Conservation (phyloP, 2,329 filamentous ascomycete genomes). For the Ophiocordyceps robertsii region DNA sequence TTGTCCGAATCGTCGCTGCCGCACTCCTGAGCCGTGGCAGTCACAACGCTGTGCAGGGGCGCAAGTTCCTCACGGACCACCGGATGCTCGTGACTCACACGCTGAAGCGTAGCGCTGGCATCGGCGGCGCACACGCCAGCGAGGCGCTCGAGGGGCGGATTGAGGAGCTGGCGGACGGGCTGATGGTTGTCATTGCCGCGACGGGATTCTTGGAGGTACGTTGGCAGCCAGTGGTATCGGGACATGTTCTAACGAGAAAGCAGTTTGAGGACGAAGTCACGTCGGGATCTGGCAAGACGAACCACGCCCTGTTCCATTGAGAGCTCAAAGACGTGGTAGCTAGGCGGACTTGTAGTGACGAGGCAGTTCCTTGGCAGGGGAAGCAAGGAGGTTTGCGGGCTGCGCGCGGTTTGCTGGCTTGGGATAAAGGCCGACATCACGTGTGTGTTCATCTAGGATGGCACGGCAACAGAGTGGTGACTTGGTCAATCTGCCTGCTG, state of each 20-base stretch:
- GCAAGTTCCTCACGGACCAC: slow-evolving; percentile 70
- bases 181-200: slow-evolving; percentile 69
- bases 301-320: slow-evolving; percentile 26
- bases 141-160: slow-evolving; percentile 44
- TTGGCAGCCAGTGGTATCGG: slow-evolving; percentile 4
- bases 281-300: slow-evolving; percentile 18
- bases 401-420: neutral
- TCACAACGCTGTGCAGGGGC: slow-evolving; percentile 70
- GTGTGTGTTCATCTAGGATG: too few species aligned
- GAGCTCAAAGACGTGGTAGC: neutral
- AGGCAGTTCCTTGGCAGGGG: neutral
- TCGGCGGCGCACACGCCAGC: slow-evolving; percentile 37
- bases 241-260: slow-evolving; percentile 6
- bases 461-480: too few species aligned
- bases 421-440: neutral
- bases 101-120: slow-evolving; percentile 77
- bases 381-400: neutral
- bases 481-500: too few species aligned
- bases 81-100: slow-evolving; percentile 74
- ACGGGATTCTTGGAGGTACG: slow-evolving; percentile 79
- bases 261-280: slow-evolving; percentile 28
- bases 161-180: slow-evolving; percentile 69
- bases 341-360: neutral
- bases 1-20: slow-evolving; percentile 70
- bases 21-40: slow-evolving; percentile 69